Percentiles rank a stretch among this genome's conserved stretches.
phyloP scores from a whole-genome alignment of 495 filamentous ascomycete genomes.

The Aspergillus biplanus region DNA sequence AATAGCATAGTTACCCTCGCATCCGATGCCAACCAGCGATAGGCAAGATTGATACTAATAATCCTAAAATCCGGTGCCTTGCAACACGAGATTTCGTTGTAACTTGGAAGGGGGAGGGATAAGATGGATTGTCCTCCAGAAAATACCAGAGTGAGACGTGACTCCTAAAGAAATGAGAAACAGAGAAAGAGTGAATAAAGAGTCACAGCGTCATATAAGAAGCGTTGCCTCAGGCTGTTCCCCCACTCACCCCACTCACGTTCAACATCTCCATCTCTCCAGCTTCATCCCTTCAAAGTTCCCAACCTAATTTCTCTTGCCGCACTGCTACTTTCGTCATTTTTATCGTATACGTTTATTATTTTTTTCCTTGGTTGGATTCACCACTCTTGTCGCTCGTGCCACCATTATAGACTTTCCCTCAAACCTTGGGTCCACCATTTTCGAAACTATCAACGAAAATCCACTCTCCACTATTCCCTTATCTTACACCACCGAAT shows the following conservation, averaged over 20 bases:
- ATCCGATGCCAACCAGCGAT: conserved; percentile 1
- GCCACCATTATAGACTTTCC: not conserved
- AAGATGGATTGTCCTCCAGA: too few relatives aligned
- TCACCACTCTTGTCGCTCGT: not conserved
- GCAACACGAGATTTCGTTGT: not conserved
- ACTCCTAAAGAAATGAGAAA: conserved; percentile 2
- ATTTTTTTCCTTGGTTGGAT: not conserved
- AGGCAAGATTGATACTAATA: conserved; percentile 7
- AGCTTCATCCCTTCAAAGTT: not conserved
- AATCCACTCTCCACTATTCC: not conserved
- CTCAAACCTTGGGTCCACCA: conserved; percentile 1
- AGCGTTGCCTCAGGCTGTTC: conserved; percentile 27
- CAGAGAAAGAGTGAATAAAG: not conserved
- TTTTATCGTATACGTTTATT: not conserved
- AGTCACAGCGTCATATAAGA: conserved; percentile 25
- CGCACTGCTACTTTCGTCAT: not conserved
- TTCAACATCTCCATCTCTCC: conserved; percentile 8
- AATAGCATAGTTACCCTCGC: conserved; percentile 8
- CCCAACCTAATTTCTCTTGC: not conserved
- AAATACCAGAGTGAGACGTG: too few relatives aligned
- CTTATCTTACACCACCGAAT: not conserved
- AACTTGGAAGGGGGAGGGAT: not conserved
- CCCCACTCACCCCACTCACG: conserved; percentile 26
- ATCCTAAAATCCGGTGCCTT: not conserved
- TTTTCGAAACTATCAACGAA: too few relatives aligned